Conservation (phyloP, 2,329 filamentous ascomycete genomes). For the Calonectria crousiana region DNA sequence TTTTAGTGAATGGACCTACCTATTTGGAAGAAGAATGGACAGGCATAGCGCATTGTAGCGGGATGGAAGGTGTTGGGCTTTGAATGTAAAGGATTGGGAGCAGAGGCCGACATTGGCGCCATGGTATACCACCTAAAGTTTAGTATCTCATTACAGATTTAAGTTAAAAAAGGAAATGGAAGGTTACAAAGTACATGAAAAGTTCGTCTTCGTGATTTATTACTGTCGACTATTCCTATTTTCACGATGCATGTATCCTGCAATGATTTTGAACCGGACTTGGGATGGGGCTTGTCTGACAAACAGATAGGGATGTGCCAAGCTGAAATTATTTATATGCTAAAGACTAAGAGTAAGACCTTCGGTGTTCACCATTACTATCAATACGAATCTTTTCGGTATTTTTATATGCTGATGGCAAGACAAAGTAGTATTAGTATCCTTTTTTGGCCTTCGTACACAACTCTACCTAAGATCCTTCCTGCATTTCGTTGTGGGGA, state of each 20-base stretch:
- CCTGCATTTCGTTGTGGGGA: background rate
- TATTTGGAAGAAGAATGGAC: slow-evolving; percentile 40
- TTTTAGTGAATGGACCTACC: slow-evolving; percentile 27
- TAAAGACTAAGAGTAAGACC: no score
- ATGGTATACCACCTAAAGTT: slow-evolving; percentile 35
- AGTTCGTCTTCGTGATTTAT: background rate
- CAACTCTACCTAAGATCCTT: no score
- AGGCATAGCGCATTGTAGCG: slow-evolving; percentile 36
- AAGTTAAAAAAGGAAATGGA: slow-evolving; percentile 22
- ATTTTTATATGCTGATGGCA: no score
- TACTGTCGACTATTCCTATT: background rate
- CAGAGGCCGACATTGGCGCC: slow-evolving; percentile 30
- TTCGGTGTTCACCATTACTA: no score
- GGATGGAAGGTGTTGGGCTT: slow-evolving; percentile 35
- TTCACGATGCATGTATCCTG: background rate
- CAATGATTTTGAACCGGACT: background rate
- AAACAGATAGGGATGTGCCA: no score
- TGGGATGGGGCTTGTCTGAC: background rate
- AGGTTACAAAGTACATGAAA: background rate
- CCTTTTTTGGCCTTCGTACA: no score
- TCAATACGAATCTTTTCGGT: no score
- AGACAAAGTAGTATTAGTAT: no score
- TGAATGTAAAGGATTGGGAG: slow-evolving; percentile 44
- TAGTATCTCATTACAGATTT: slow-evolving; percentile 30
- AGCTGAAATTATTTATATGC: background rate